Percentiles rank a stretch among this genome's conserved stretches.
Conservation (phyloP, 345 rosid species). For the Aquilaria yunnanensis region DNA sequence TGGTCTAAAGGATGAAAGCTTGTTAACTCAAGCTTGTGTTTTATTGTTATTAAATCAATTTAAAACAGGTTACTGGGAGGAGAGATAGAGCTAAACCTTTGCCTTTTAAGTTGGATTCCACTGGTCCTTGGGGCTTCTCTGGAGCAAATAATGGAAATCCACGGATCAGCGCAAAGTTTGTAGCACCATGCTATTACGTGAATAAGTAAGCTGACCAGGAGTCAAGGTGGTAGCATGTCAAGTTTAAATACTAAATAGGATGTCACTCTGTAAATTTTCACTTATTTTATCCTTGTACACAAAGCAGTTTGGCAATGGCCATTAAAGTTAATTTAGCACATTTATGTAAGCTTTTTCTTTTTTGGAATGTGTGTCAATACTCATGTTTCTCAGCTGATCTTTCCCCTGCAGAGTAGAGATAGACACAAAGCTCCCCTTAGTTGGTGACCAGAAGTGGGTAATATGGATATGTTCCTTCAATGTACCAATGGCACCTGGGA, state of each 20-base stretch:
- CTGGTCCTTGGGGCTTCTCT: constrained; percentile 86
- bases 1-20: neutral
- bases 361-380: neutral
- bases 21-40: no score
- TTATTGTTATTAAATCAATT: neutral
- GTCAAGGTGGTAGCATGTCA: neutral
- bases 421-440: constrained; percentile 75
- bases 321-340: no score
- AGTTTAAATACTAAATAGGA: no score
- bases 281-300: no score
- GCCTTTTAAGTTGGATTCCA: constrained; percentile 74
- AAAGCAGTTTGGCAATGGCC: neutral
- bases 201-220: constrained; percentile 51
- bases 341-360: neutral
- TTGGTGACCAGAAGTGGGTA: constrained; percentile 82
- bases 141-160: constrained; percentile 90
- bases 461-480: constrained; percentile 99
- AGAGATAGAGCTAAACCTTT: constrained; percentile 96
- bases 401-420: constrained; percentile 61
- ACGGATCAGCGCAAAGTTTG: constrained; percentile 66
- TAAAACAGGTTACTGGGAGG: constrained; percentile 85
- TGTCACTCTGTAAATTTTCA: no score
- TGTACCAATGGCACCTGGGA: constrained; percentile 96
- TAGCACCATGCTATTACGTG: constrained; percentile 84
- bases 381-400: constrained; percentile 1